Conservation (phyloP, 768 basidiomycete genomes). For the Rubroboletus satanas region DNA sequence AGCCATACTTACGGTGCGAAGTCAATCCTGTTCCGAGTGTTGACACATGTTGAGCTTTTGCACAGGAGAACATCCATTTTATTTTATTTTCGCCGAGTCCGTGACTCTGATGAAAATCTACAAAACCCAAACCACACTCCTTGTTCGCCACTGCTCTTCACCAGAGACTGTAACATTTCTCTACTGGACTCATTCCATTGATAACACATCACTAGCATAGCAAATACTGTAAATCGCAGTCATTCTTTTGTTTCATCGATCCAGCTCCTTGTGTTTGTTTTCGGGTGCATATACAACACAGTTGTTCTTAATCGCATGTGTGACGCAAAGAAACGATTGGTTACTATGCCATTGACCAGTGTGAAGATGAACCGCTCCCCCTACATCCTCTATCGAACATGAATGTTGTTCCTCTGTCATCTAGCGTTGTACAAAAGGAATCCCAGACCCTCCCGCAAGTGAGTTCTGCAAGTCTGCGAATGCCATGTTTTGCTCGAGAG, state of each 20-base stretch:
- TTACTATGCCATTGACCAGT: background rate
- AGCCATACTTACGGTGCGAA: constrained; percentile 44
- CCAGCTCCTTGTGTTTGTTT: constrained; percentile 13
- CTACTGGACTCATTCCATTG: constrained; percentile 15
- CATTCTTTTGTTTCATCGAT: constrained; percentile 27
- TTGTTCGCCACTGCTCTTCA: constrained; percentile 13
- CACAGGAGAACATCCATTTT: constrained; percentile 9
- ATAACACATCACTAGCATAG: constrained; percentile 25
- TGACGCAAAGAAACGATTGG: constrained; percentile 14
- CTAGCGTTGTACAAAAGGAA: constrained; percentile 14
- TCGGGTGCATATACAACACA: constrained; percentile 23
- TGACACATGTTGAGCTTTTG: constrained; percentile 22
- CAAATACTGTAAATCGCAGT: constrained; percentile 25
- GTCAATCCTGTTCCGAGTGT: constrained; percentile 22
- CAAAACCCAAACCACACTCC: constrained; percentile 23
- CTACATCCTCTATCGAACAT: background rate
- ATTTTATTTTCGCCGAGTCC: constrained; percentile 16
- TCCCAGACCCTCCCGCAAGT: constrained; percentile 27
- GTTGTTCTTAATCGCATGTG: constrained; percentile 10
- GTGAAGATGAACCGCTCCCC: background rate
- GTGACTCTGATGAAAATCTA: constrained; percentile 25
- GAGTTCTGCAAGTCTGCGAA: constrained; percentile 66
- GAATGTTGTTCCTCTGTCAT: background rate
- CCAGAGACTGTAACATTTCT: constrained; percentile 27
- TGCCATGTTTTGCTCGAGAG: constrained; percentile 82